These are phyloP conservation scores for Boletus huronensis DNA, from an alignment of 768 basidiomycete genomes.

Conservation along the genomic window DNA sequence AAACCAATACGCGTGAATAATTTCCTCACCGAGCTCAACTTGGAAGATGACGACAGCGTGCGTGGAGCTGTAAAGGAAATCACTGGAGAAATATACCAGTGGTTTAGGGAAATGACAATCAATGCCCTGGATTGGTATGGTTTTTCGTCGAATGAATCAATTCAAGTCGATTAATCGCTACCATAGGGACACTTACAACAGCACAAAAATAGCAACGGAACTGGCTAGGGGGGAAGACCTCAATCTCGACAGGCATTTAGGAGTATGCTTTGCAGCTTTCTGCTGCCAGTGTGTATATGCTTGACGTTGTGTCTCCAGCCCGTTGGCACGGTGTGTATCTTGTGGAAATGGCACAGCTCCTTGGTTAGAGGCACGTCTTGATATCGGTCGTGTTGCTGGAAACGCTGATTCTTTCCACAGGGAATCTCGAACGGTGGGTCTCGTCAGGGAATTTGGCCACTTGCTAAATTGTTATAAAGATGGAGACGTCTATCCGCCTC, in stretches of 20 bases:
- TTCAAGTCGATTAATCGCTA: constrained; percentile 2
- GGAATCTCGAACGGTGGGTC: constrained; percentile 3
- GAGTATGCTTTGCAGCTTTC: constrained; percentile 32
- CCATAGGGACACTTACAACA: constrained; percentile 57
- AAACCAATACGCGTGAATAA: constrained; percentile 2
- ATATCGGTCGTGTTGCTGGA: not conserved
- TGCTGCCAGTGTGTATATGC: not conserved
- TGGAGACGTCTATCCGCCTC: constrained; percentile 33
- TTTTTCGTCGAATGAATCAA: not conserved
- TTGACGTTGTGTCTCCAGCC: constrained; percentile 7
- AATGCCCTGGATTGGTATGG: constrained; percentile 68
- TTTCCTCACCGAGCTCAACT: not conserved
- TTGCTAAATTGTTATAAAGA: not conserved
- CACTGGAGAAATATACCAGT: constrained; percentile 46
- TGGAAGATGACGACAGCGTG: constrained; percentile 35
- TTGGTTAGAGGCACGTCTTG: constrained; percentile 36
- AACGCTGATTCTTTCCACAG: not conserved
- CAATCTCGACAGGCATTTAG: constrained; percentile 47
- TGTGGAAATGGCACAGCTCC: constrained; percentile 43
- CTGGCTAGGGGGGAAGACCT: constrained; percentile 53
- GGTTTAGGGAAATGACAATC: constrained; percentile 51
- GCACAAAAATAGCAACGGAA: constrained; percentile 53
- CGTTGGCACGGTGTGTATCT: constrained; percentile 11
- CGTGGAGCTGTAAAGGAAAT: constrained; percentile 55
- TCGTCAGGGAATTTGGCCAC: not conserved